Conservation (phyloP, 768 basidiomycete species). For the Rhodosporidiobolus sp. region DNA sequence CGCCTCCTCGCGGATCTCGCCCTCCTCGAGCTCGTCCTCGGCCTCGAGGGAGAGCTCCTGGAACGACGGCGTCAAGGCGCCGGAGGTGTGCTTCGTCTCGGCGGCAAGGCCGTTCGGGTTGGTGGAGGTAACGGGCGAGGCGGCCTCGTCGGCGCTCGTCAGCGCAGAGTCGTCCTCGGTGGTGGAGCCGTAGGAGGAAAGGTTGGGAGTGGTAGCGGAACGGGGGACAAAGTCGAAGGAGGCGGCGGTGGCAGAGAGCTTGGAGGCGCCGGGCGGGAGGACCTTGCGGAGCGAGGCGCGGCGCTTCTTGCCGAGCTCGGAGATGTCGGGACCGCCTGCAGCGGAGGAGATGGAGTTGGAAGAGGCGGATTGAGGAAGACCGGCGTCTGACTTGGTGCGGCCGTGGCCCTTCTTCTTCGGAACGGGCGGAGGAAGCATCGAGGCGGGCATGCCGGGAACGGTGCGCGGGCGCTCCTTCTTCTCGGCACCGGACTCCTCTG, state of each 20-base stretch:
- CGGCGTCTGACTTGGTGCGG: constrained; percentile 11
- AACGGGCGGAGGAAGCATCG: constrained; percentile 45
- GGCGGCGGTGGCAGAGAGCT: constrained; percentile 27
- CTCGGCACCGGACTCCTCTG: background rate
- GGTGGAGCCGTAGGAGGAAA: background rate
- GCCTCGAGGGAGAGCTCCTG: constrained; percentile 10
- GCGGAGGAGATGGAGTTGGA: background rate
- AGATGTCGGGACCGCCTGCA: constrained; percentile 41
- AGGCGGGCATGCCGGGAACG: constrained; percentile 37
- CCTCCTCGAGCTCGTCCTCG: constrained; percentile 9
- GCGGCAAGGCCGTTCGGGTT: background rate
- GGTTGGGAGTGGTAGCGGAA: constrained; percentile 13
- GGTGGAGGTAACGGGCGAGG: background rate
- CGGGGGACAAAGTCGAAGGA: constrained; percentile 32
- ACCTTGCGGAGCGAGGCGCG: constrained; percentile 42
- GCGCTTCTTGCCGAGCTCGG: constrained; percentile 39
- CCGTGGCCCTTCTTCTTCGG: constrained; percentile 44
- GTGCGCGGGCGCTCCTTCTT: constrained; percentile 40
- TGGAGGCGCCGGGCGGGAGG: constrained; percentile 25
- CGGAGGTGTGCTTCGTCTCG: background rate
- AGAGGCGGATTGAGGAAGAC: background rate
- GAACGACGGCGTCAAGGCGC: background rate
- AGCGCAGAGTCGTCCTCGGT: background rate
- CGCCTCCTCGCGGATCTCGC: constrained; percentile 10
- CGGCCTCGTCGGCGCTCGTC: background rate